Percentiles rank a stretch among this genome's conserved stretches.
Evolutionary conservation across 2,329 filamentous ascomycete species (phyloP).

Genomic region (Pseudogymnoascus sp.): DNA sequence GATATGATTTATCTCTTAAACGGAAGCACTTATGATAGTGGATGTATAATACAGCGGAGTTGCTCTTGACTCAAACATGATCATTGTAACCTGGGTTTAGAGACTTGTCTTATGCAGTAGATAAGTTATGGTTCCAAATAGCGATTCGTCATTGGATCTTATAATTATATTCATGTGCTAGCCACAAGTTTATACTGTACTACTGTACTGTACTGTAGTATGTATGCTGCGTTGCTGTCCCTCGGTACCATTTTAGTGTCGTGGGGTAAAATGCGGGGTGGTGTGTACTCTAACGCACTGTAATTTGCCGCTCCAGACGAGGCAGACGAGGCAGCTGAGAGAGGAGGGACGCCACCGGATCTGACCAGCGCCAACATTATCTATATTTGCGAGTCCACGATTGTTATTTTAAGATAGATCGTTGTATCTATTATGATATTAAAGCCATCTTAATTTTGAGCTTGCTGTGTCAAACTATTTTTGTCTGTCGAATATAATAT

Average conservation of each 20-base stretch:
- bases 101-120: background rate
- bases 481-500: background rate
- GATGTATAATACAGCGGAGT: background rate
- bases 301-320: no score
- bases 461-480: background rate
- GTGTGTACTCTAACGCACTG: background rate
- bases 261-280: background rate
- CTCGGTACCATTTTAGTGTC: background rate
- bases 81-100: background rate
- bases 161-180: background rate
- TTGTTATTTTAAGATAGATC: background rate
- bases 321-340: background rate
- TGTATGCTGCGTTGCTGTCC: background rate
- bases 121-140: background rate
- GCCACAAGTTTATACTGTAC: background rate
- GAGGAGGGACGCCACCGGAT: background rate
- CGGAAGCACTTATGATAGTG: background rate
- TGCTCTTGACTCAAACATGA: background rate
- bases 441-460: background rate
- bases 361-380: background rate
- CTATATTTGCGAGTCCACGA: background rate
- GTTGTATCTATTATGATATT: background rate
- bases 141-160: background rate
- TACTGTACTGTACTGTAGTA: background rate
- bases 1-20: background rate